Conservation (phyloP, 192 early-diverging fungal genomes). For the Geranomyces michiganensis region DNA sequence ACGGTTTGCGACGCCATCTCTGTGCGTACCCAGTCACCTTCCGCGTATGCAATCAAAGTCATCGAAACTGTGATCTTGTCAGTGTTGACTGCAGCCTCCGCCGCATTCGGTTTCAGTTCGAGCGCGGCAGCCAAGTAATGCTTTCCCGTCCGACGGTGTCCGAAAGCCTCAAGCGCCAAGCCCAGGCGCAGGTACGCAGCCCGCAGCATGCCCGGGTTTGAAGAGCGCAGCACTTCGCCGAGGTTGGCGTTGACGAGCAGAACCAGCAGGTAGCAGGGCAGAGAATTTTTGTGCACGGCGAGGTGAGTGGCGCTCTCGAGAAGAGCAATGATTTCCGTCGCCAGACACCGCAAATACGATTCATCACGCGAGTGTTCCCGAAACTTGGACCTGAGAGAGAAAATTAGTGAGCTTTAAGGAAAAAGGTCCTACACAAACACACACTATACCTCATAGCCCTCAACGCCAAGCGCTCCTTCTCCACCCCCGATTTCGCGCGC, state of each 20-base stretch:
- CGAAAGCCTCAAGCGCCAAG: conserved; percentile 4
- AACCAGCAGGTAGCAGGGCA: conserved; percentile 7
- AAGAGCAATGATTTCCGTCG: not conserved
- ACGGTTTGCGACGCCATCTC: not conserved
- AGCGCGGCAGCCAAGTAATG: not conserved
- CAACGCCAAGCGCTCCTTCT: not conserved
- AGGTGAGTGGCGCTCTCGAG: conserved; percentile 15
- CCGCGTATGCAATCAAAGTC: not conserved
- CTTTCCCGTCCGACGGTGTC: not conserved
- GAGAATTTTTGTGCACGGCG: conserved; percentile 7
- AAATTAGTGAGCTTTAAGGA: too few relatives aligned
- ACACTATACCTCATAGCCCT: not conserved
- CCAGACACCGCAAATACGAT: not conserved
- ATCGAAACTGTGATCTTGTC: not conserved
- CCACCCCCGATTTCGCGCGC: not conserved
- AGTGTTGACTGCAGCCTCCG: not conserved
- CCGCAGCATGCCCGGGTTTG: not conserved
- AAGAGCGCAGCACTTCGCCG: not conserved
- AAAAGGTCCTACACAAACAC: too few relatives aligned
- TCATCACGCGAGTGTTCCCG: not conserved
- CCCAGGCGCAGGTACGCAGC: conserved; percentile 5
- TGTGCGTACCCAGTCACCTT: not conserved
- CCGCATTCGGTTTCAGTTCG: not conserved
- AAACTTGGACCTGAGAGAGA: too few relatives aligned
- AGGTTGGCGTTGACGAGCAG: conserved; percentile 2